phyloP scores from a whole-genome alignment of 192 early-diverging fungal genomes.

The Podochytrium sp. region DNA sequence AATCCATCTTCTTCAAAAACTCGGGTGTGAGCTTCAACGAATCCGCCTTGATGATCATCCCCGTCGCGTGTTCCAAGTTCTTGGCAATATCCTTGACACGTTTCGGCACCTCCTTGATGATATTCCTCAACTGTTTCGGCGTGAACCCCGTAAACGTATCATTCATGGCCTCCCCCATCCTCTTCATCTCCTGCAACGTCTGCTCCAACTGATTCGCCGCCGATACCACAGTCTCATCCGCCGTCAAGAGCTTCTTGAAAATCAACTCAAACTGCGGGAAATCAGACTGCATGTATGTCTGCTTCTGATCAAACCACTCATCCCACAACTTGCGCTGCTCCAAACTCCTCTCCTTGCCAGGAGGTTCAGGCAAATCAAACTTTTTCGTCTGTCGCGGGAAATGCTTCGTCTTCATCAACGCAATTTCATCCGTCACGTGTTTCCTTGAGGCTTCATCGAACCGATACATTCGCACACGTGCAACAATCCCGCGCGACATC shows the following conservation, averaged over 20 bases:
- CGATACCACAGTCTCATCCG: slow-evolving; percentile 38
- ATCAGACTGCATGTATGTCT: slow-evolving; percentile 49
- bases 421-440: slow-evolving; percentile 51
- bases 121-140: slow-evolving; percentile 42
- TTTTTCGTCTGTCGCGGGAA: slow-evolving; percentile 44
- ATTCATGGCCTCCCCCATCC: slow-evolving; percentile 49
- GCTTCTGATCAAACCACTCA: slow-evolving; percentile 43
- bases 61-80: slow-evolving; percentile 43
- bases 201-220: slow-evolving; percentile 45
- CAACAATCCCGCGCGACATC: slow-evolving; percentile 32
- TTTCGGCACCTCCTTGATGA: slow-evolving; percentile 50
- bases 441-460: slow-evolving; percentile 48
- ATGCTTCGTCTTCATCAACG: slow-evolving; percentile 41
- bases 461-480: slow-evolving; percentile 53
- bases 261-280: slow-evolving; percentile 53
- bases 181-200: slow-evolving; percentile 51
- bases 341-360: slow-evolving; percentile 39
- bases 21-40: slow-evolving; percentile 52
- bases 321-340: slow-evolving; percentile 52
- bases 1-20: slow-evolving; percentile 51
- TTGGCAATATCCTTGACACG: slow-evolving; percentile 50
- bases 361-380: slow-evolving; percentile 49
- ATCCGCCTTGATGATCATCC: slow-evolving; percentile 57
- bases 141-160: slow-evolving; percentile 41
- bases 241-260: slow-evolving; percentile 43